These are phyloP conservation scores for Heterobasidion annosum DNA, from an alignment of 1,284 basidiomycete genomes.

Conservation along the genomic window DNA sequence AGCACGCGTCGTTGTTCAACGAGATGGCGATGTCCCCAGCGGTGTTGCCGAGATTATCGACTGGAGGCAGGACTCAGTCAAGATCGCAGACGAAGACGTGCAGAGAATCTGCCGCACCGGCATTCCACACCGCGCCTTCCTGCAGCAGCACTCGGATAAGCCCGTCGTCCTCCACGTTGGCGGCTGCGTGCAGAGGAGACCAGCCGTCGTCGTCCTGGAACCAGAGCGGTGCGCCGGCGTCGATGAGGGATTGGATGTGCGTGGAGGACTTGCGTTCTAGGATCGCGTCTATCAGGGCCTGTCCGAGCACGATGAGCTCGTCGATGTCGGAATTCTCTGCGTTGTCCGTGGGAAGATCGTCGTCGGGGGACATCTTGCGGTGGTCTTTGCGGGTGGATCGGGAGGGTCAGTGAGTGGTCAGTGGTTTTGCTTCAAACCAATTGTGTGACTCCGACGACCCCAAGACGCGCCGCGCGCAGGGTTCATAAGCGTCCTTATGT, in stretches of 20 bases:
- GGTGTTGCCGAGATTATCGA: constrained; percentile 72
- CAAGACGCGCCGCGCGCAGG: too few species aligned
- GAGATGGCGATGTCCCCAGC: constrained; percentile 87
- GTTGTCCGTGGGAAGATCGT: not conserved
- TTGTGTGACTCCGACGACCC: too few species aligned
- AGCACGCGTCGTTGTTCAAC: constrained; percentile 68
- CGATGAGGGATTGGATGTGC: constrained; percentile 47
- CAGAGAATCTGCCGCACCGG: constrained; percentile 37
- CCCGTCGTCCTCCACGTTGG: constrained; percentile 57
- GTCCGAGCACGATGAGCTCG: constrained; percentile 40
- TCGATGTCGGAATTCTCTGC: constrained; percentile 24
- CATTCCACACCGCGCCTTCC: constrained; percentile 91
- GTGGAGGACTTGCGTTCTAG: constrained; percentile 39
- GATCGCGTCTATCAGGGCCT: constrained; percentile 49
- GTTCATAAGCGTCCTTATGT: too few species aligned
- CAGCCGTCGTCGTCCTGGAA: constrained; percentile 80
- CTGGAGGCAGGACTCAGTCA: constrained; percentile 25
- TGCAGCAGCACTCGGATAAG: constrained; percentile 63
- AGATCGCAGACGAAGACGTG: not conserved
- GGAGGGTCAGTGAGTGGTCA: too few species aligned
- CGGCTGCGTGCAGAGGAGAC: constrained; percentile 85
- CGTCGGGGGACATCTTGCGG: not conserved
- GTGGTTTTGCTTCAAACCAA: too few species aligned
- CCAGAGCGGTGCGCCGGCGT: constrained; percentile 83
- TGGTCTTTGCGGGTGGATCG: too few species aligned